Base-by-base conservation (phyloP, 768 basidiomycete genomes). In the Collybiopsis confluens region DNA sequence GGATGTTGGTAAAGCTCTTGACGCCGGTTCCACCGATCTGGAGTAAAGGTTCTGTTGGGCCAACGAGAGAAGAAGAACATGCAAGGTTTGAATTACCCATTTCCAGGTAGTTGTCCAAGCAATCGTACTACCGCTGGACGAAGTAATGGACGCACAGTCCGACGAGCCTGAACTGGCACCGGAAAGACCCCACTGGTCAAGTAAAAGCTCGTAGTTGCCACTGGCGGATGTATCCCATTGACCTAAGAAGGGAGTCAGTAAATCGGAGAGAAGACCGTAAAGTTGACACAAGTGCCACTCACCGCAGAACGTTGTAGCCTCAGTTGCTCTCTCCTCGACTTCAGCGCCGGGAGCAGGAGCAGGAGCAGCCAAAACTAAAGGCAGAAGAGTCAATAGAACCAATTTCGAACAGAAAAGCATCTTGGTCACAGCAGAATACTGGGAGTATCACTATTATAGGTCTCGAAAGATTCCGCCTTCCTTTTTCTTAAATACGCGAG, bases 1-100 rank as follows among this genome's bases (percentile, higher is more conserved):
- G 73, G 11, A 83, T 69, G 64, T 85, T 81, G 20, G 82, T 73
- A 66, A 74, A 87, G 61, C 80, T 84, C 74, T 85, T 86, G 56
- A 87, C 73, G 18, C 72, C 70, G 20, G 48, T 69, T 9, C 73
- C 79, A 26, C 82, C 82, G n/a, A n/a, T n/a, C 30, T 33, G 13
- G 5, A 6, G 30, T 33, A 33, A 13, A 33, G 13, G 30, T 33
- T 33, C 13, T 6, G 30, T 33, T 33, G 30, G n/a, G n/a, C n/a
- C n/a, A 33, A 33, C 30, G 13, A 33, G 30, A 33, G 30, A 33
- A 33, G 5, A 33, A 33, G 13, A 33, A 33, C 30, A 33, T 42
- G n/a, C n/a, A n/a, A n/a, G n/a, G n/a, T 33, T 13, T 33, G 13
- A 33, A 6, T 54, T 5, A 20, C 54, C 79, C 78, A 80, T 0